A percentile compares a stretch with the other conserved stretches of the same genome.
Evolutionary conservation across 495 filamentous ascomycete genomes (phyloP).

Genomic region (Thermochaetoides thermophila): DNA sequence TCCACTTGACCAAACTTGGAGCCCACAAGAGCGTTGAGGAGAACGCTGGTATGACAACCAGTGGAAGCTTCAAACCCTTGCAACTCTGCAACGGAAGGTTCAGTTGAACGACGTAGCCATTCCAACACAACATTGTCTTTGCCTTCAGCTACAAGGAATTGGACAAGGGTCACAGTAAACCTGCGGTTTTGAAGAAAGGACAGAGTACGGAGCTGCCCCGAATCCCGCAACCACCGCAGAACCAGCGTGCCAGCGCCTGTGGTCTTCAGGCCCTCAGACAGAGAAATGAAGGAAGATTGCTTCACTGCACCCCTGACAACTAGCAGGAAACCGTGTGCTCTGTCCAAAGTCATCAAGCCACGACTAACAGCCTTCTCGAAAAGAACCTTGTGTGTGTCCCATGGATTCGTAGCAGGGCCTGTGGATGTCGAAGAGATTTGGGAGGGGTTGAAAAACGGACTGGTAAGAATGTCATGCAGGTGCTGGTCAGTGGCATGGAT

Average conservation of each 20-base stretch:
- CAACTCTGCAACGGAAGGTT: conserved; percentile 7
- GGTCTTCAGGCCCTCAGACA: conserved; percentile 17
- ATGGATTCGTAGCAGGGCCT: neutral
- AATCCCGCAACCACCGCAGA: conserved; percentile 36
- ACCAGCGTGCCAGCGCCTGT: conserved; percentile 30
- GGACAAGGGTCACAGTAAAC: conserved; percentile 24
- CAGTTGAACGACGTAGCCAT: conserved; percentile 24
- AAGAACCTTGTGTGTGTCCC: conserved; percentile 14
- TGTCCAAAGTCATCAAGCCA: conserved; percentile 30
- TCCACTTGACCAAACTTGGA: conserved; percentile 10
- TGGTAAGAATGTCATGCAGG: conserved; percentile 51
- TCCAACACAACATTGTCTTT: conserved; percentile 26
- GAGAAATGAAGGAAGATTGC: conserved; percentile 12
- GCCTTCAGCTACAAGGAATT: conserved; percentile 37
- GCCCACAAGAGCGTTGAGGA: conserved; percentile 17
- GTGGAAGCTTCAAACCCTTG: too few species aligned
- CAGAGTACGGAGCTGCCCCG: conserved; percentile 24
- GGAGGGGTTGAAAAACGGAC: conserved; percentile 40
- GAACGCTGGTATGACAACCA: neutral
- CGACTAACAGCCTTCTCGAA: conserved; percentile 25
- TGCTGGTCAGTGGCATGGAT: conserved; percentile 35
- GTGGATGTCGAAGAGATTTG: neutral
- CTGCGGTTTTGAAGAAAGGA: conserved; percentile 18
- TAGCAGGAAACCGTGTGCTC: conserved; percentile 27
- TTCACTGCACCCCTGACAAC: conserved; percentile 17